A percentile compares a stretch with the other conserved stretches of the same genome.
Conservation (phyloP, 2,329 filamentous ascomycete genomes). For the Macrophomina tecta region DNA sequence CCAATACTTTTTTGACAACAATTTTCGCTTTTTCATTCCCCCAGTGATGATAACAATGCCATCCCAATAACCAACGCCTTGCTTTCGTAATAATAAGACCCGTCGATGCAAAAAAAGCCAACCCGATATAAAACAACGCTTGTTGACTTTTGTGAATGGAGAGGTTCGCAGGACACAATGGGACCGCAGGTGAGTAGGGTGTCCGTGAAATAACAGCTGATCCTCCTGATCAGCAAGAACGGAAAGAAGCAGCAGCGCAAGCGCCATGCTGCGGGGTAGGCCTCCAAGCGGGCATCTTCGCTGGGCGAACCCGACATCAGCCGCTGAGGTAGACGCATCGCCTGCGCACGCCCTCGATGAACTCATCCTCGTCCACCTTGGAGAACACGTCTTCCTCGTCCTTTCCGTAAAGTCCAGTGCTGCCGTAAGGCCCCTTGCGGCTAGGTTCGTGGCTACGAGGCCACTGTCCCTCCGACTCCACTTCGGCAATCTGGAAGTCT, state of each 20-base stretch:
- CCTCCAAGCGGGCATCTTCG: neutral
- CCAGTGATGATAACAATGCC: neutral
- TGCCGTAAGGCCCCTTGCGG: slow-evolving; percentile 57
- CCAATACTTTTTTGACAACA: neutral
- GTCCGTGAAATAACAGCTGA: neutral
- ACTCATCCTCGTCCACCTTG: slow-evolving; percentile 47
- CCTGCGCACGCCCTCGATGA: slow-evolving; percentile 44
- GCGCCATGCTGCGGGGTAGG: neutral
- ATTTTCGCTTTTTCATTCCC: slow-evolving; percentile 15
- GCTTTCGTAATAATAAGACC: slow-evolving; percentile 16
- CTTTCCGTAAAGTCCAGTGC: slow-evolving; percentile 57
- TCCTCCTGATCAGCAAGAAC: neutral
- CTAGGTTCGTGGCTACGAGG: slow-evolving; percentile 44
- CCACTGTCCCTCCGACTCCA: slow-evolving; percentile 50
- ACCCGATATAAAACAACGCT: slow-evolving; percentile 8
- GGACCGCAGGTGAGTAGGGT: neutral
- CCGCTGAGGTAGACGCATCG: slow-evolving; percentile 45
- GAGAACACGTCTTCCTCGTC: slow-evolving; percentile 52
- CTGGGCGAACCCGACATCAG: slow-evolving; percentile 33
- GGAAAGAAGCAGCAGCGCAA: slow-evolving; percentile 10
- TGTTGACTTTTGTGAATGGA: neutral
- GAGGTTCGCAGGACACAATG: neutral
- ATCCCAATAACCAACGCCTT: slow-evolving; percentile 20
- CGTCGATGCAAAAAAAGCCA: slow-evolving; percentile 6
- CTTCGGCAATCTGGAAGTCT: slow-evolving; percentile 53